phyloP scores from a whole-genome alignment of 345 rosid species.

The Luvunga scandens region DNA sequence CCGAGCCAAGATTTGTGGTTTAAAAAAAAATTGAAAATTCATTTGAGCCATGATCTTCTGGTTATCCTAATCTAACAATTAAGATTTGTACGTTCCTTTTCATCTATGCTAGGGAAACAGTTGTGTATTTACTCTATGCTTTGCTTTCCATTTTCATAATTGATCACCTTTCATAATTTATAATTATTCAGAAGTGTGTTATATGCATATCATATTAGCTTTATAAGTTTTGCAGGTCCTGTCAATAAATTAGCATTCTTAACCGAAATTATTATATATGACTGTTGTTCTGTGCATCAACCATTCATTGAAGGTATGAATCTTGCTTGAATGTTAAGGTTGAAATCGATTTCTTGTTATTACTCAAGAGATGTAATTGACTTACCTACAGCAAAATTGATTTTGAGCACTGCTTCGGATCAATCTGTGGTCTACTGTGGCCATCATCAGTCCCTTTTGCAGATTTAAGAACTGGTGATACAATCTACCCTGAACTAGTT shows the following conservation, averaged over 20 bases:
- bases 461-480: slow-evolving; percentile 20
- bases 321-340: slow-evolving; percentile 25
- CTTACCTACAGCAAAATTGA: slow-evolving; percentile 9
- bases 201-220: slow-evolving; percentile 23
- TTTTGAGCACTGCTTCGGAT: slow-evolving; percentile 13
- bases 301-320: slow-evolving; percentile 40
- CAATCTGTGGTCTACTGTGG: slow-evolving; percentile 15
- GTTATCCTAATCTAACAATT: neutral
- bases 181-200: slow-evolving; percentile 1
- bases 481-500: neutral
- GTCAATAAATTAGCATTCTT: slow-evolving; percentile 16
- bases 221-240: slow-evolving; percentile 40
- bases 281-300: slow-evolving; percentile 28
- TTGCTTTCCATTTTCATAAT: neutral
- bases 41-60: neutral
- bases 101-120: neutral
- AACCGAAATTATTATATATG: slow-evolving; percentile 23
- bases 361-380: neutral
- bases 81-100: neutral
- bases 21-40: neutral
- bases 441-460: slow-evolving; percentile 7
- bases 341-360: neutral
- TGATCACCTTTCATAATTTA: neutral
- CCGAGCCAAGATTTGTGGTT: neutral
- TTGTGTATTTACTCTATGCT: neutral